A percentile compares a stretch with the other conserved stretches of the same genome.
phyloP scores from a whole-genome alignment of 768 basidiomycete species.

The Lactarius hatsudake region DNA sequence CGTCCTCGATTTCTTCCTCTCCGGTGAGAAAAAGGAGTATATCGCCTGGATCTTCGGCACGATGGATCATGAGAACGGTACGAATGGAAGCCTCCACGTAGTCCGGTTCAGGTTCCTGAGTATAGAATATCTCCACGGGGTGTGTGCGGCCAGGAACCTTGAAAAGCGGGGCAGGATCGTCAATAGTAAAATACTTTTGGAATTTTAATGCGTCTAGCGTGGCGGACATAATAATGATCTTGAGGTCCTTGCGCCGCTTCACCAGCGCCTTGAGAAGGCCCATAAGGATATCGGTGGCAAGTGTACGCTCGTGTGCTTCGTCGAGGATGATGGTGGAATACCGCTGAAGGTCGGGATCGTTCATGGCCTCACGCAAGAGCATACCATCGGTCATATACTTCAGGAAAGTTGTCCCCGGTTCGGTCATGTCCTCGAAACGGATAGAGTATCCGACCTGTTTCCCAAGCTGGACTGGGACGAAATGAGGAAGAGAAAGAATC shows the following conservation, averaged over 20 bases:
- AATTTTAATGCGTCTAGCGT: conserved; percentile 97
- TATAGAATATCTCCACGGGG: conserved; percentile 94
- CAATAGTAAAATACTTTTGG: conserved; percentile 82
- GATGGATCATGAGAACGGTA: conserved; percentile 95
- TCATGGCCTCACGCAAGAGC: conserved; percentile 98
- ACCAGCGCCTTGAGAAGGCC: conserved; percentile 87
- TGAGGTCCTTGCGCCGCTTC: conserved; percentile 79
- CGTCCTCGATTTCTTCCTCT: conserved; percentile 97
- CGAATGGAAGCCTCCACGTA: conserved; percentile 97
- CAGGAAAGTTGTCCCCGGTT: conserved; percentile 86
- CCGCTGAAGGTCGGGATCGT: conserved; percentile 81
- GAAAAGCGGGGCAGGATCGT: conserved; percentile 66
- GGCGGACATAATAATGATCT: conserved; percentile 98
- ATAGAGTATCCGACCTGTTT: conserved; percentile 97
- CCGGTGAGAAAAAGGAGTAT: conserved; percentile 94
- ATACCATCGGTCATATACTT: conserved; percentile 99
- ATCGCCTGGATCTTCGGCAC: conserved; percentile 92
- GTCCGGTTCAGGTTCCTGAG: conserved; percentile 88
- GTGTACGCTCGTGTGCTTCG: conserved; percentile 97
- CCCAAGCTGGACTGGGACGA: conserved; percentile 73
- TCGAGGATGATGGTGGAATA: conserved; percentile 99
- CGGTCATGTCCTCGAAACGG: conserved; percentile 97
- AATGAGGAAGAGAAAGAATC: conserved; percentile 20
- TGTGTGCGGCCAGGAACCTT: conserved; percentile 92
- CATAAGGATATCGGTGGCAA: conserved; percentile 98